A percentile compares a stretch with the other conserved stretches of the same genome.
These are phyloP conservation scores for bread wheat (Triticum aestivum) DNA, from an alignment of 176 grass and related monocot genomes.

Conservation along the genomic window DNA sequence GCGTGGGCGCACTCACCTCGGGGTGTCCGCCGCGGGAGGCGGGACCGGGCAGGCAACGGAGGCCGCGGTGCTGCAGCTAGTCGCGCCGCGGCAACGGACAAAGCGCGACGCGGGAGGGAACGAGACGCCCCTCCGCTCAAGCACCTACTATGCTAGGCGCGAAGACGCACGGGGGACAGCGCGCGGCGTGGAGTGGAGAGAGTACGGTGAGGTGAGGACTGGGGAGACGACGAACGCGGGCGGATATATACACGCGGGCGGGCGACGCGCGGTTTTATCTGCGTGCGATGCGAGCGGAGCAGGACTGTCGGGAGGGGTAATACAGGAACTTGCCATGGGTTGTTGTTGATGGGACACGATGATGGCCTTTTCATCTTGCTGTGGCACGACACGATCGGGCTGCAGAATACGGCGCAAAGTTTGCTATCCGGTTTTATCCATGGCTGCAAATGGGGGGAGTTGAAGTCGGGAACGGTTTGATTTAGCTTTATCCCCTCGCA, in stretches of 20 bases:
- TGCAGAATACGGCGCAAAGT: neutral
- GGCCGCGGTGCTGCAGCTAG: neutral
- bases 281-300: too few relatives aligned
- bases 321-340: neutral
- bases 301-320: too few relatives aligned
- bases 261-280: too few relatives aligned
- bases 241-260: too few relatives aligned
- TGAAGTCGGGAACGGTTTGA: neutral
- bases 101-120: neutral
- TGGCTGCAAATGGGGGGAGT: neutral
- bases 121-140: too few relatives aligned
- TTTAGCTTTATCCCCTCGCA: neutral
- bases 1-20: constrained; percentile 15
- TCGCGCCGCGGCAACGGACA: constrained; percentile 6
- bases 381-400: neutral
- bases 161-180: too few relatives aligned
- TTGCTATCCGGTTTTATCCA: neutral
- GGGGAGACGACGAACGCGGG: too few relatives aligned
- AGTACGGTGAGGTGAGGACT: too few relatives aligned
- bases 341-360: neutral
- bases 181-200: too few relatives aligned
- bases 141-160: too few relatives aligned
- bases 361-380: neutral
- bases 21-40: neutral
- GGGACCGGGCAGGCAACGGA: neutral